These are phyloP conservation scores for Megacollybia marginata DNA, from an alignment of 768 basidiomycete species.

Conservation along the genomic window DNA sequence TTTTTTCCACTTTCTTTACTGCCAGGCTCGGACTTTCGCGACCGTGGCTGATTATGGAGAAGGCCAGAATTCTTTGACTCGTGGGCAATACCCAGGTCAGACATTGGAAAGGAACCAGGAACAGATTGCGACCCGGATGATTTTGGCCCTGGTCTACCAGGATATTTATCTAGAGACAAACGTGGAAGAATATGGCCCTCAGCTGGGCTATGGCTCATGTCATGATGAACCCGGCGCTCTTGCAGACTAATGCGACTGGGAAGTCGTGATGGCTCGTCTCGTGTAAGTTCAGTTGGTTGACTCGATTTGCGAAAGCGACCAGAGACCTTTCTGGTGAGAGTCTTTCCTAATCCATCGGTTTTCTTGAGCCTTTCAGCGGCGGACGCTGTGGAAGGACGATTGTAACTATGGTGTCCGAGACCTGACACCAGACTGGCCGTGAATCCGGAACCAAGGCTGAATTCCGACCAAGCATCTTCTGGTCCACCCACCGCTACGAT, in stretches of 20 bases:
- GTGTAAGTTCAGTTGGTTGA: neutral
- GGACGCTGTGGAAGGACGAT: neutral
- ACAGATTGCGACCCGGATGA: neutral
- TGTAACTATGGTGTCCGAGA: constrained; percentile 1
- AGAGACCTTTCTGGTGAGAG: constrained; percentile 28
- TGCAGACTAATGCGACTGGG: constrained; percentile 25
- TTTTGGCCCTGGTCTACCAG: neutral
- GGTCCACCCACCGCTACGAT: constrained; percentile 37
- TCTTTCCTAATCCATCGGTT: constrained; percentile 13
- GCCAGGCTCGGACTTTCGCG: constrained; percentile 10
- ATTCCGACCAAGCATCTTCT: constrained; percentile 28
- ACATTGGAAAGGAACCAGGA: neutral
- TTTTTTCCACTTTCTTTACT: constrained; percentile 29
- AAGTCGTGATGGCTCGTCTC: too few species aligned
- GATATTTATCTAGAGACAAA: neutral
- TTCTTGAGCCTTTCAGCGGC: neutral
- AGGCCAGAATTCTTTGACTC: too few species aligned
- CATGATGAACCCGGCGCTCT: constrained; percentile 14
- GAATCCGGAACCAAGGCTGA: constrained; percentile 5
- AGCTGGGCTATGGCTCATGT: constrained; percentile 2
- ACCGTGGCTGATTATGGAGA: neutral
- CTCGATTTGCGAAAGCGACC: constrained; percentile 18
- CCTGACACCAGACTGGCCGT: constrained; percentile 6
- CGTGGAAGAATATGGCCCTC: too few species aligned
- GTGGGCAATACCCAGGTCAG: neutral